These are phyloP conservation scores for Crucihimalaya himalaica DNA, from an alignment of 345 rosid species.

Conservation along the genomic window DNA sequence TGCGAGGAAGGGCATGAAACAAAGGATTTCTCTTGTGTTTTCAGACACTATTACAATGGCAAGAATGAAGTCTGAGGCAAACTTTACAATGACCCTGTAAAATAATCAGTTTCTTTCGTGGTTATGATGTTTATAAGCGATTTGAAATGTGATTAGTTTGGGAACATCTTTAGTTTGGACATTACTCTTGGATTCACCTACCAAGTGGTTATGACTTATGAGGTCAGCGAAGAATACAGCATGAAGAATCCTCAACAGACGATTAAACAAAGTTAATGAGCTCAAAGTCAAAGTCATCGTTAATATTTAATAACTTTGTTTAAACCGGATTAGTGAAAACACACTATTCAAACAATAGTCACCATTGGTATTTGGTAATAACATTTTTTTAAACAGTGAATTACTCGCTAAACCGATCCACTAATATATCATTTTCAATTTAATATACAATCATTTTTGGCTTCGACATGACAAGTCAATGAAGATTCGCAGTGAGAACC, in stretches of 20 bases:
- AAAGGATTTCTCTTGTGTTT: slow-evolving; percentile 84
- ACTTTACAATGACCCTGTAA: slow-evolving; percentile 1
- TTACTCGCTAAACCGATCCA: neutral
- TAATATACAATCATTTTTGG: no score
- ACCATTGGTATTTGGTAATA: neutral
- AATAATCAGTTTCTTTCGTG: neutral
- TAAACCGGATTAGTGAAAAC: neutral
- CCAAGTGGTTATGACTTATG: no score
- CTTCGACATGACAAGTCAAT: no score
- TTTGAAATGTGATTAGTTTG: slow-evolving; percentile 11
- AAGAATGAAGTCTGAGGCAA: slow-evolving; percentile 45
- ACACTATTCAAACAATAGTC: neutral
- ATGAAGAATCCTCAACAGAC: no score
- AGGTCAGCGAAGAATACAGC: neutral
- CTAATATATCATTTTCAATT: no score
- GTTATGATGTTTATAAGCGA: slow-evolving; percentile 6
- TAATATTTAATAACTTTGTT: no score
- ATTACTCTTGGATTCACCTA: no score
- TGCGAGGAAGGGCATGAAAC: slow-evolving; percentile 68
- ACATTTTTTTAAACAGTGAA: neutral
- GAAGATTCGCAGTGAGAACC: neutral
- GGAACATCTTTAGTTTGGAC: neutral
- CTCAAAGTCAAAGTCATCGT: neutral
- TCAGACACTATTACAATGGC: slow-evolving; percentile 73
- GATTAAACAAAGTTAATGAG: neutral